Percentiles rank a stretch among this genome's conserved stretches.
These are phyloP conservation scores for Saturnispora silvae DNA, from an alignment of 805 yeast genomes.

Conservation along the genomic window DNA sequence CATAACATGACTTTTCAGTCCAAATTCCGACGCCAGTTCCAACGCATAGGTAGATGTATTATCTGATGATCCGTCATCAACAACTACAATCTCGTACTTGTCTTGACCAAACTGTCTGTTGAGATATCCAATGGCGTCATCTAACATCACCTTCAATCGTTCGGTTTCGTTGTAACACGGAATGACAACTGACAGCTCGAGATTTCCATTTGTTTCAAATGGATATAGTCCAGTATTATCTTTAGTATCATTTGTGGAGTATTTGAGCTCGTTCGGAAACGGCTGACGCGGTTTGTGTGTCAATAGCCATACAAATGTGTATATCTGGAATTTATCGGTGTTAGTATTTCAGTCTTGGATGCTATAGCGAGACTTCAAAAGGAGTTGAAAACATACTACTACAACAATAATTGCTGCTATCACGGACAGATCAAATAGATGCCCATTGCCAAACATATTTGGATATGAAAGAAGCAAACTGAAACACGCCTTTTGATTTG, in stretches of 20 bases:
- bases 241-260: slow-evolving; percentile 43
- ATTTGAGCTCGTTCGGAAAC: slow-evolving; percentile 40
- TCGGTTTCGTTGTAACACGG: slow-evolving; percentile 89
- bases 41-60: slow-evolving; percentile 68
- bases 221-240: too few species aligned
- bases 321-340: slow-evolving; percentile 18
- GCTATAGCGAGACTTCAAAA: background rate
- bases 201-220: slow-evolving; percentile 17
- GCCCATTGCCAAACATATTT: background rate
- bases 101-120: slow-evolving; percentile 17
- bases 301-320: slow-evolving; percentile 29
- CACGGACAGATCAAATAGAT: background rate
- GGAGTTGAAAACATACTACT: slow-evolving; percentile 1
- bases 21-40: slow-evolving; percentile 39
- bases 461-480: background rate
- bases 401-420: background rate
- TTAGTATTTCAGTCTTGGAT: slow-evolving; percentile 1
- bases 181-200: slow-evolving; percentile 64
- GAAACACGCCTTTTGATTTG: background rate
- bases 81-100: slow-evolving; percentile 67
- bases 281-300: slow-evolving; percentile 58
- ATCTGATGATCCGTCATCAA: slow-evolving; percentile 89
- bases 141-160: slow-evolving; percentile 61
- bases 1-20: slow-evolving; percentile 45
- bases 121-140: slow-evolving; percentile 54